Evolutionary conservation across 495 filamentous ascomycete genomes (phyloP), one percentile per base, ranked within the genome.

Genomic region (Hyaloscypha hepaticicola): DNA sequence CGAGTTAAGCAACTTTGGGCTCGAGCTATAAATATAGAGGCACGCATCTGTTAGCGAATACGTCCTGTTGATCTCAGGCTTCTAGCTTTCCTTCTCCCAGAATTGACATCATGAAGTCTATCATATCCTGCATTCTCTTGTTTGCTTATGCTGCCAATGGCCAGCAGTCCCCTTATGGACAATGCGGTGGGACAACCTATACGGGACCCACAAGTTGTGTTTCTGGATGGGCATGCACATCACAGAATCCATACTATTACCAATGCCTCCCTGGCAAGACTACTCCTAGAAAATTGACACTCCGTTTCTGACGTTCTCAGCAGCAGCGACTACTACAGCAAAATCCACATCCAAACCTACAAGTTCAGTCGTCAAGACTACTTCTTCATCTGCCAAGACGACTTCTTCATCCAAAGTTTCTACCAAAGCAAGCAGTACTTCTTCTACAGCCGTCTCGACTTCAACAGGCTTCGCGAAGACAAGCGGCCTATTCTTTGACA

Each of bases 401-500:
- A 59, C 28, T 0, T 26, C n/a, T 24, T 60, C 58, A 49, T 25
- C 58, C 3, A 60, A 34, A n/a, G 9, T 38, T 48, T 60, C 58
- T 7, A 26, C 27, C 5, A 60, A 60, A 8, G n/a, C 58, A 28
- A 56, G 53, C 26, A 48, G 38, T 21, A 60, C n/a, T 27, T 60
- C 58, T 27, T 60, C 58, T 26, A 38, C 58, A 19, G 22, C 12
- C 28, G 25, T 31, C 61, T 55, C 71, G 6, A 60, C 63, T n/a
- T 24, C 48, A 22, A 70, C 68, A 6, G 61, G 52, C 22, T 78
- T 77, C 51, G 27, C 63, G 1, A 59, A 59, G 27, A 49, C 31
- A 6, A 72, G 81, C 4, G 86, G 81, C 0, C 75, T 77, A 5
- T 78, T 84, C 27, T 90, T 91, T 74, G 80, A 80, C 67, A 83